Percentiles rank a stretch among this genome's conserved stretches.
Conservation (phyloP, 2,329 filamentous ascomycete genomes). For the Colletotrichum magnum region DNA sequence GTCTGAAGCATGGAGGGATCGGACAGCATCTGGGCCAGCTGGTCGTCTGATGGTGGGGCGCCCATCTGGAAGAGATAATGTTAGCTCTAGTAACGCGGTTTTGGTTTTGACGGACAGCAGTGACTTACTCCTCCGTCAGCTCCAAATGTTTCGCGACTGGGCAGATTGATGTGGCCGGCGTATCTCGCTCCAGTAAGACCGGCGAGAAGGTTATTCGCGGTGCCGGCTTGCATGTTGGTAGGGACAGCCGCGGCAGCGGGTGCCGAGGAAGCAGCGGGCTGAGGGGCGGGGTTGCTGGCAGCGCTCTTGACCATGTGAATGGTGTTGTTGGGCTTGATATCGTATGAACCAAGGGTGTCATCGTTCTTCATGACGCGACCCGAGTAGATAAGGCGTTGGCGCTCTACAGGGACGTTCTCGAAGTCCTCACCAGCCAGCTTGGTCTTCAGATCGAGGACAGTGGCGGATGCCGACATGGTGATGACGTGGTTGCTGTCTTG, state of each 20-base stretch:
- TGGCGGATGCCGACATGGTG: slow-evolving; percentile 82
- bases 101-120: background rate
- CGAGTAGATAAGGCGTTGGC: slow-evolving; percentile 97
- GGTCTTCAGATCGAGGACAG: slow-evolving; percentile 88
- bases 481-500: slow-evolving; percentile 87
- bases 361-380: slow-evolving; percentile 96
- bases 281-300: slow-evolving; percentile 79
- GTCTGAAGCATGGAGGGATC: slow-evolving; percentile 89
- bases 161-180: slow-evolving; percentile 91
- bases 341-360: slow-evolving; percentile 87
- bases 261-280: slow-evolving; percentile 56
- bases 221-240: slow-evolving; percentile 84
- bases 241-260: slow-evolving; percentile 74
- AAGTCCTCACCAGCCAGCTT: slow-evolving; percentile 87
- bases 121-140: slow-evolving; percentile 90
- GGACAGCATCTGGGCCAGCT: slow-evolving; percentile 86
- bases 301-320: slow-evolving; percentile 98
- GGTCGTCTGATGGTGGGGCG: slow-evolving; percentile 84
- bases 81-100: slow-evolving; percentile 42
- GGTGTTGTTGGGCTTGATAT: slow-evolving; percentile 96
- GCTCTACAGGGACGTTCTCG: slow-evolving; percentile 88
- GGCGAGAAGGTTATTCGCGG: slow-evolving; percentile 90
- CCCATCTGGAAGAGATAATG: slow-evolving; percentile 77
- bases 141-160: slow-evolving; percentile 89
- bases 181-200: slow-evolving; percentile 93